Evolutionary conservation across 1,284 basidiomycete species (phyloP).

Genomic region (Flammula alnicola): DNA sequence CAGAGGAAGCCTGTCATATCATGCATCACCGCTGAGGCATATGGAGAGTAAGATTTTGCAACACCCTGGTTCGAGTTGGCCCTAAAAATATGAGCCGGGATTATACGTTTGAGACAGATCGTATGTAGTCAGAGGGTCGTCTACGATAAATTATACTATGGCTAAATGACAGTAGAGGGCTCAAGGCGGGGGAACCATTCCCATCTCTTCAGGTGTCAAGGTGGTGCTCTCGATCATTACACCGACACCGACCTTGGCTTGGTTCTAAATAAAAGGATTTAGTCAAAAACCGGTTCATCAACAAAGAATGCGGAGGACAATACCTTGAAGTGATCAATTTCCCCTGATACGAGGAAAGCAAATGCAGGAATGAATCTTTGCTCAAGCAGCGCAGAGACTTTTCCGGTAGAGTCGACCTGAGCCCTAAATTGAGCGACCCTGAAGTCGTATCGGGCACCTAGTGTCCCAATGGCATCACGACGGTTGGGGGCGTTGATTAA

Average conservation of each 20-base stretch:
- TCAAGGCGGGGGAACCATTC: conserved; percentile 56
- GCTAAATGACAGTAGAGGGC: conserved; percentile 26
- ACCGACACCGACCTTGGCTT: conserved; percentile 93
- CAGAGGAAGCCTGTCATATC: too few relatives aligned
- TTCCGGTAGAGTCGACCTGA: conserved; percentile 91
- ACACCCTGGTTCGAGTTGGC: neutral
- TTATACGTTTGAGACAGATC: conserved; percentile 20
- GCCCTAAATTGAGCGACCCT: conserved; percentile 92
- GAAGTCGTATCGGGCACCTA: conserved; percentile 97
- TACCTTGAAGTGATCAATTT: conserved; percentile 98
- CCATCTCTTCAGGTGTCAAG: conserved; percentile 83
- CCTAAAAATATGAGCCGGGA: conserved; percentile 15
- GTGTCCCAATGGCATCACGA: conserved; percentile 90
- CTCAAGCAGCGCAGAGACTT: conserved; percentile 94
- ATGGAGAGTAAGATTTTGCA: too few relatives aligned
- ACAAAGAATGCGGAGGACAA: neutral
- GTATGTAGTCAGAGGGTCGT: conserved; percentile 15
- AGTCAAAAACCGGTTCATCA: conserved; percentile 9
- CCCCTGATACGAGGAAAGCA: conserved; percentile 92
- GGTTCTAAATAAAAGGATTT: conserved; percentile 58
- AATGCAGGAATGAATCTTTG: conserved; percentile 96
- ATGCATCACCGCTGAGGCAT: too few relatives aligned
- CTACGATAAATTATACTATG: conserved; percentile 31
- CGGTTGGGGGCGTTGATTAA: conserved; percentile 78
- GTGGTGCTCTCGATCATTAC: conserved; percentile 92